Conservation (phyloP, 208 protist genomes). For the Cochliopodium minus region DNA sequence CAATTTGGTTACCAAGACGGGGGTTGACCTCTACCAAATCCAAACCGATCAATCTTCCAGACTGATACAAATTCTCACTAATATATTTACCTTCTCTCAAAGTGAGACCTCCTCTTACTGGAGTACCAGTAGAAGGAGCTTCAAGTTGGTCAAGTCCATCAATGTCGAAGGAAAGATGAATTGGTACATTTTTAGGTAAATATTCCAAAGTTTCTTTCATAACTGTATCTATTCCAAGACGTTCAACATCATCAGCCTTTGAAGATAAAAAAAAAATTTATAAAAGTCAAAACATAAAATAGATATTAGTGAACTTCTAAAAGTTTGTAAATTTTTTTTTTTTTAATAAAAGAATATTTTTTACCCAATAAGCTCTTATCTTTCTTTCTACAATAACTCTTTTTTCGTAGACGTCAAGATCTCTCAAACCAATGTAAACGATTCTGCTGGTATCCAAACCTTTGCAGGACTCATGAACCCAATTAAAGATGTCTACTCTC, state of each 20-base stretch:
- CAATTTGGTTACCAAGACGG: slow-evolving; percentile 23
- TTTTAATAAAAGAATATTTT: not conserved
- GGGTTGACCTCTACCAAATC: slow-evolving; percentile 51
- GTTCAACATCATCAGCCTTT: slow-evolving; percentile 38
- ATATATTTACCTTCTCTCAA: slow-evolving; percentile 36
- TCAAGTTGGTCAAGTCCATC: slow-evolving; percentile 41
- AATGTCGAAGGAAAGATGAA: slow-evolving; percentile 45
- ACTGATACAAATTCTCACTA: slow-evolving; percentile 29
- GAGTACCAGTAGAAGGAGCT: slow-evolving; percentile 39
- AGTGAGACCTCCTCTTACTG: slow-evolving; percentile 34
- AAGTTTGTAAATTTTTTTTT: too few species aligned
- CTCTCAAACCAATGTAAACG: slow-evolving; percentile 42
- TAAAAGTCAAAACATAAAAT: not conserved
- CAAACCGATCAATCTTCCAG: slow-evolving; percentile 31
- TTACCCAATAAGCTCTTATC: slow-evolving; percentile 19
- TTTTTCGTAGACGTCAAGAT: slow-evolving; percentile 43
- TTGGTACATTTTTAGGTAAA: slow-evolving; percentile 28
- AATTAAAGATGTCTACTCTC: slow-evolving; percentile 26
- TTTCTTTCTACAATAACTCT: slow-evolving; percentile 31
- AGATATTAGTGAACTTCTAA: too few species aligned
- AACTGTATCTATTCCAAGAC: slow-evolving; percentile 38
- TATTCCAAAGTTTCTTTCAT: slow-evolving; percentile 34
- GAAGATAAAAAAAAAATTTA: too few species aligned
- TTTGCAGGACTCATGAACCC: slow-evolving; percentile 24
- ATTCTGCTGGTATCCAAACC: slow-evolving; percentile 35